phyloP scores from a whole-genome alignment of 1,284 basidiomycete genomes.

The Pseudozyma sp. region DNA sequence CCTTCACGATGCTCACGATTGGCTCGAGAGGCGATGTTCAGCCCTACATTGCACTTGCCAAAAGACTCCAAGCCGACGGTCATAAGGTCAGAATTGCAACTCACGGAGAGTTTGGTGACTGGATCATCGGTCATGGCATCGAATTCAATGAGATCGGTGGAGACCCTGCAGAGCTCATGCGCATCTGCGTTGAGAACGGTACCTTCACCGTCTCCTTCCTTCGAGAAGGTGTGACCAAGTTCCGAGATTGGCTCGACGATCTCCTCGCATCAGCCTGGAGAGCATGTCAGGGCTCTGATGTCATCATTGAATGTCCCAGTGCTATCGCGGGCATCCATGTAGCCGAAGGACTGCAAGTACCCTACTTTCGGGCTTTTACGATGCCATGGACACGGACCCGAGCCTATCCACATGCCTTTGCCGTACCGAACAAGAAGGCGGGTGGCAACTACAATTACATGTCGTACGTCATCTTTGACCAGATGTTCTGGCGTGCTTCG shows the following conservation, averaged over 20 bases:
- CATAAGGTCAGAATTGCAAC: conserved; percentile 87
- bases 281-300: conserved; percentile 92
- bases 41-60: conserved; percentile 89
- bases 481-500: conserved; percentile 95
- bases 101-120: conserved; percentile 91
- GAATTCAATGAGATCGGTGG: conserved; percentile 93
- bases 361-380: conserved; percentile 89
- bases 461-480: conserved; percentile 95
- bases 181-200: conserved; percentile 72
- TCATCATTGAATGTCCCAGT: conserved; percentile 92
- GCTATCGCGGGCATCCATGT: conserved; percentile 99
- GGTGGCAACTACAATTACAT: conserved; percentile 98
- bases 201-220: conserved; percentile 95
- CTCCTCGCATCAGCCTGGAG: conserved; percentile 92
- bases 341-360: conserved; percentile 90
- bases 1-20: conserved; percentile 87
- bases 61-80: conserved; percentile 89
- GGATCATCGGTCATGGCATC: conserved; percentile 91
- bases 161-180: conserved; percentile 90
- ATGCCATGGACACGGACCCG: conserved; percentile 83
- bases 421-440: conserved; percentile 87
- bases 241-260: conserved; percentile 96
- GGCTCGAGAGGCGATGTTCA: conserved; percentile 86
- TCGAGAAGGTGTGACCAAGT: conserved; percentile 90
- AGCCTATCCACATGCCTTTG: conserved; percentile 97